Percentiles rank a stretch among this genome's conserved stretches.
phyloP scores from a whole-genome alignment of 768 basidiomycete species.

The Coprinellus micaceus region DNA sequence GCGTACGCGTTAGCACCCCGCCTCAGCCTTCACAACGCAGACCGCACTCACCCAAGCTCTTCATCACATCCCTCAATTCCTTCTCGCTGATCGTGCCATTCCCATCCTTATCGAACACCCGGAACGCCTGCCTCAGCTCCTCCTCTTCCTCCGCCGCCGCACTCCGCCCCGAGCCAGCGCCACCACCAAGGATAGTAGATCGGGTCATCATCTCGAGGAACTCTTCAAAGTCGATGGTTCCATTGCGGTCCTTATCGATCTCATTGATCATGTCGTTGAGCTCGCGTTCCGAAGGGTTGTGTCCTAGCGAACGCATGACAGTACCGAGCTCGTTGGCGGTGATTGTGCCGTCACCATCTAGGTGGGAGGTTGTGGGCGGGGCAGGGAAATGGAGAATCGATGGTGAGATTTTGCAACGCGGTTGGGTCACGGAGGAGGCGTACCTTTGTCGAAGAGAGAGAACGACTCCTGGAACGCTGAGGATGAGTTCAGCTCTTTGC shows the following conservation, averaged over 20 bases:
- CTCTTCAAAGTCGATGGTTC: slow-evolving; percentile 44
- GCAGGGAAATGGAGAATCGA: neutral
- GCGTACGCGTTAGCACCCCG: slow-evolving; percentile 25
- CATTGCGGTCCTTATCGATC: slow-evolving; percentile 40
- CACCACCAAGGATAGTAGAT: too few species aligned
- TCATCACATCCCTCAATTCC: slow-evolving; percentile 91
- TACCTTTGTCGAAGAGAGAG: slow-evolving; percentile 94
- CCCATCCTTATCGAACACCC: slow-evolving; percentile 94
- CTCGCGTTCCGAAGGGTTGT: slow-evolving; percentile 41
- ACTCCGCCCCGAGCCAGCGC: neutral
- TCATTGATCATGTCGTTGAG: slow-evolving; percentile 43
- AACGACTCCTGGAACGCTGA: slow-evolving; percentile 90
- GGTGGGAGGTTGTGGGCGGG: slow-evolving; percentile 5
- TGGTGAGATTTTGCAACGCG: neutral
- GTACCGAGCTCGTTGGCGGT: slow-evolving; percentile 42
- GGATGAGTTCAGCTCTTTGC: neutral
- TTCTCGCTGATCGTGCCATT: slow-evolving; percentile 86
- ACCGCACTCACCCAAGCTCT: slow-evolving; percentile 64
- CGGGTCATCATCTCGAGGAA: slow-evolving; percentile 43
- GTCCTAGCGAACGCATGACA: slow-evolving; percentile 46
- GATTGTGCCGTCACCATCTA: slow-evolving; percentile 49
- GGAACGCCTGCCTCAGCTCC: slow-evolving; percentile 96
- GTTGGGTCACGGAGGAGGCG: slow-evolving; percentile 18
- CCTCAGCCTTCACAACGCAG: neutral
- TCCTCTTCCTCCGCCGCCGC: slow-evolving; percentile 51